These are phyloP conservation scores for Auriculariales sp. DNA, from an alignment of 768 basidiomycete species.

Conservation along the genomic window DNA sequence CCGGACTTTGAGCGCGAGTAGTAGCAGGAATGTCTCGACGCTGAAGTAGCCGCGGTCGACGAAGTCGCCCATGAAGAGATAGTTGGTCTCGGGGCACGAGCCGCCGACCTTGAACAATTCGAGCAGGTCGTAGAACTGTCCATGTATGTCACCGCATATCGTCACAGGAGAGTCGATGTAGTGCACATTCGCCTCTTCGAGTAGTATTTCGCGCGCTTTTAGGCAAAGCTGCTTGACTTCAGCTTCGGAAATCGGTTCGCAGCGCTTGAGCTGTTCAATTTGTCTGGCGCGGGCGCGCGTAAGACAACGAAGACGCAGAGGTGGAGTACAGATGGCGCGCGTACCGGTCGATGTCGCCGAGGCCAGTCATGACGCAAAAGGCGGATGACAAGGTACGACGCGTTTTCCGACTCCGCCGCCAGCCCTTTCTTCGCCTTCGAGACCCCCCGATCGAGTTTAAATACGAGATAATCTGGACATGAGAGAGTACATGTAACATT, in stretches of 20 bases:
- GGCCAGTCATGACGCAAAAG: too few species aligned
- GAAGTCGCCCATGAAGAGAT: constrained; percentile 97
- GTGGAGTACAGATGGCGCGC: too few species aligned
- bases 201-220: constrained; percentile 90
- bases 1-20: constrained; percentile 87
- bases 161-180: constrained; percentile 92
- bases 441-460: too few species aligned
- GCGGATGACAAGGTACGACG: too few species aligned
- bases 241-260: constrained; percentile 90
- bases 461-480: too few species aligned
- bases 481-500: too few species aligned
- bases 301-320: too few species aligned
- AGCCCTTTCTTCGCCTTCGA: too few species aligned
- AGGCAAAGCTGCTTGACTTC: constrained; percentile 91
- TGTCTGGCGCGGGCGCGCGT: too few species aligned
- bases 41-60: constrained; percentile 96
- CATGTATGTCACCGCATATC: constrained; percentile 27
- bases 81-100: constrained; percentile 84
- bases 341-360: too few species aligned
- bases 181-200: constrained; percentile 97
- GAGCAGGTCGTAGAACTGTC: constrained; percentile 30
- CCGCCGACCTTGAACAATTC: constrained; percentile 77
- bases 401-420: too few species aligned
- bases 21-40: constrained; percentile 89
- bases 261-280: constrained; percentile 85